Evolutionary conservation across 331 rosid genomes (phyloP), one percentile per base, ranked within the genome.

Genomic region (Malus hybrid): DNA sequence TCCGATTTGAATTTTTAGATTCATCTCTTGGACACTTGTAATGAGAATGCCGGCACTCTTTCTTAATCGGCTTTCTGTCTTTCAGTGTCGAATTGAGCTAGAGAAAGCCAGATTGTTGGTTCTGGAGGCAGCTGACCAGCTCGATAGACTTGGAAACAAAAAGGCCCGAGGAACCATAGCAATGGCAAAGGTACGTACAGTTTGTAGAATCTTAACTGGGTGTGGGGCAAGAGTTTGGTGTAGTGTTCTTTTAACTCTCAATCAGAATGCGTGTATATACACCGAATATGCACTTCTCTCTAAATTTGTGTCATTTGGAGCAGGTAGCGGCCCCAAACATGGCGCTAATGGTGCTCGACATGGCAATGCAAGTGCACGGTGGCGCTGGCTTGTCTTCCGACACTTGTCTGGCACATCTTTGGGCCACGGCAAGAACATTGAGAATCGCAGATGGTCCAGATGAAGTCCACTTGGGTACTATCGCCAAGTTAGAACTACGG

Each of bases 291-390:
- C 19, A 65, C 65, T 73, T 70, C 61, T 44, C 65, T 62, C 55
- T 27, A 50, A 29, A 42, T 48, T 65, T 48, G 72, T 63, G 67
- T 67, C 65, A 69, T 63, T 28, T 31, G 75, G 87, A 71, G 80
- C 93, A 93, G 98, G 97, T 90, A 28, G 87, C 99, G 16, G 90
- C 97, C 4, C 97, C 99, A 44, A 88, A 83, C 85, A 95, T 92
- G 99, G 93, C 96, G 65, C 80, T 95, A 61, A 78, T 80, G 84
- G 96, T 95, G 74, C 90, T 95, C 64, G 97, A 92, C 92, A 83
- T 88, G 97, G 99, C 99, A 19, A 94, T 95, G 54, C 99, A 95
- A 89, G 99, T 90, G 77, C 97, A 95, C 73, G 97, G 99, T 27
- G 99, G 76, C 24, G 97, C 90, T 20, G 97, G 99, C 39, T 22